Evolutionary conservation across 805 yeast species (phyloP), one percentile per base, ranked within the genome.

Genomic region (Cyberlindnera samutprakarnensis): DNA sequence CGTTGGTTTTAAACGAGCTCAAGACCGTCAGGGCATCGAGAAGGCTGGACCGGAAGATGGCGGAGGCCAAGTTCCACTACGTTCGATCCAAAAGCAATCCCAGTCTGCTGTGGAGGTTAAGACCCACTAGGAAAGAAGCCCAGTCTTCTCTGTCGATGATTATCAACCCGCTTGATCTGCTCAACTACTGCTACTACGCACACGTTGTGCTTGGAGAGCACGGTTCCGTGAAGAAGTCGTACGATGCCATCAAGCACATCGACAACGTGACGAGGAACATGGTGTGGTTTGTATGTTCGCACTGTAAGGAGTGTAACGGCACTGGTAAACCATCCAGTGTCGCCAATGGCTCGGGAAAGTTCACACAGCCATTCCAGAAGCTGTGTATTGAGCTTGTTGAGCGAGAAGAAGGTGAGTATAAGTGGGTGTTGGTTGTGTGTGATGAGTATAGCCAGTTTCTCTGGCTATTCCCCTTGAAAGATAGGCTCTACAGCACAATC

Each of bases 231-330:
- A 14, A 16, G n/a, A n/a, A 16, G 4, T 28, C 30, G 6, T 28
- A 17, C 20, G 30, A 28, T 21, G 8, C 24, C 9, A 21, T 28
- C 11, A 28, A 28, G 25, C 25, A 14, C 7, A 20, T 28, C 13
- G 30, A 28, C 20, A 28, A 28, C n/a, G 9, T 28, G 7, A 28
- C 30, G 7, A 28, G 30, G 17, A 24, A 28, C 15, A 28, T 28
- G 30, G 14, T 28, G 5, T 28, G 30, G 30, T 28, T 28, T n/a
- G 20, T 20, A n/a, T 28, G 30, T 15, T 14, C 14, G 11, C 14
- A 15, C 6, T 28, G 30, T 14, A 13, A 13, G 22, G 11, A 17
- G 5, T 27, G 29, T 18, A n/a, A n/a, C n/a, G n/a, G n/a, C n/a
- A n/a, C n/a, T n/a, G n/a, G n/a, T n/a, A n/a, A n/a, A n/a, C n/a